A percentile compares a stretch with the other conserved stretches of the same genome.
phyloP scores from a whole-genome alignment of 2,329 filamentous ascomycete genomes.

The Trichoderma pleuroti region DNA sequence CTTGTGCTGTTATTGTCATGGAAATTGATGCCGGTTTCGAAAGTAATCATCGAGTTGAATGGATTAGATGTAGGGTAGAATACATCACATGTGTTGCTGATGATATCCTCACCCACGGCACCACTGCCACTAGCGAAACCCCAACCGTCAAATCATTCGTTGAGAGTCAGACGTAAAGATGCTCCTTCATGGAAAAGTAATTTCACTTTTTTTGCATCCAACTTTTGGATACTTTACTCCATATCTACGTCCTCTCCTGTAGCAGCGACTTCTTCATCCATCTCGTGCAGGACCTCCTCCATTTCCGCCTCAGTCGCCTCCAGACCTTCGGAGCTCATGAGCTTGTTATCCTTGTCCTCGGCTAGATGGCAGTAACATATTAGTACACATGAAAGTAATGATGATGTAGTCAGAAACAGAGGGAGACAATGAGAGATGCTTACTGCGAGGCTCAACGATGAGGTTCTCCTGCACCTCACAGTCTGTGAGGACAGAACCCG shows the following conservation, averaged over 20 bases:
- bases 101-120: background rate
- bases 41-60: background rate
- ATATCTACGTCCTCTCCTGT: constrained; percentile 22
- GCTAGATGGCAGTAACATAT: constrained; percentile 38
- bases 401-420: no score
- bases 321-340: constrained; percentile 65
- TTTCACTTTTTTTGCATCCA: background rate
- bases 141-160: background rate
- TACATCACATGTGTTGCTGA: background rate
- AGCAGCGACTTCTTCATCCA: constrained; percentile 37
- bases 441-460: constrained; percentile 74
- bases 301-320: constrained; percentile 63
- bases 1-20: background rate
- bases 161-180: background rate
- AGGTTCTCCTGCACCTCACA: constrained; percentile 92
- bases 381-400: background rate
- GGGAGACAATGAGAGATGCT: constrained; percentile 34
- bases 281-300: constrained; percentile 48
- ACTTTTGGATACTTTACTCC: constrained; percentile 10
- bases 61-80: background rate
- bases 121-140: background rate
- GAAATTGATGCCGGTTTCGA: background rate
- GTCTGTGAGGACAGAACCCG: constrained; percentile 73
- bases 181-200: background rate
- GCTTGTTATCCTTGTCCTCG: constrained; percentile 63